phyloP scores from a whole-genome alignment of 129 eudicot genomes.

The Erigeron canadensis region DNA sequence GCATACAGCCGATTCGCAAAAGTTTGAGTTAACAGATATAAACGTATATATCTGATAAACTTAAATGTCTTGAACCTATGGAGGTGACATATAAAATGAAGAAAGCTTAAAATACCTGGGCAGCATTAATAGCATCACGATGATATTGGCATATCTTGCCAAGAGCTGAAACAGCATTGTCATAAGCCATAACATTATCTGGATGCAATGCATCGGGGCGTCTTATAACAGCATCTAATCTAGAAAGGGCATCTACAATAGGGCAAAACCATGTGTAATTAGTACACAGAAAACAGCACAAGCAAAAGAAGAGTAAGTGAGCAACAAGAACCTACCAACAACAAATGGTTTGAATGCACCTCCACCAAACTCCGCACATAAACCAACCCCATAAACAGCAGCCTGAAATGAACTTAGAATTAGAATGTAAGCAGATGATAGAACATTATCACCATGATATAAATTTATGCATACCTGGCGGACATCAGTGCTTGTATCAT shows the following conservation, averaged over 20 bases:
- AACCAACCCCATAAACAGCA: constrained; percentile 95
- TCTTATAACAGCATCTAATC: constrained; percentile 81
- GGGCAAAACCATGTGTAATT: constrained; percentile 2
- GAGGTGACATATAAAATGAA: not conserved
- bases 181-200: constrained; percentile 94
- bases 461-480: constrained; percentile 61
- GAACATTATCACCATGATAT: not conserved
- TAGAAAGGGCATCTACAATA: constrained; percentile 85
- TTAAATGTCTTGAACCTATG: not conserved
- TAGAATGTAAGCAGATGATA: not conserved
- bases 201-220: constrained; percentile 73
- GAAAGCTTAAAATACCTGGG: constrained; percentile 59
- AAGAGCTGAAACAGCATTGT: constrained; percentile 97
- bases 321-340: constrained; percentile 47
- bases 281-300: not conserved
- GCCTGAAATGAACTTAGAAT: constrained; percentile 50
- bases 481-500: constrained; percentile 84
- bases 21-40: too few species aligned
- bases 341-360: constrained; percentile 73
- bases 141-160: constrained; percentile 94
- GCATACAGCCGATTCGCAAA: too few species aligned
- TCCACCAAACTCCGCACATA: constrained; percentile 97
- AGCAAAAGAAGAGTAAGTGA: not conserved
- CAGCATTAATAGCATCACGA: constrained; percentile 78
- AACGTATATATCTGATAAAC: too few species aligned